A percentile compares a stretch with the other conserved stretches of the same genome.
Evolutionary conservation across 2,329 filamentous ascomycete species (phyloP).

Genomic region (Aspergillus carbonarius): DNA sequence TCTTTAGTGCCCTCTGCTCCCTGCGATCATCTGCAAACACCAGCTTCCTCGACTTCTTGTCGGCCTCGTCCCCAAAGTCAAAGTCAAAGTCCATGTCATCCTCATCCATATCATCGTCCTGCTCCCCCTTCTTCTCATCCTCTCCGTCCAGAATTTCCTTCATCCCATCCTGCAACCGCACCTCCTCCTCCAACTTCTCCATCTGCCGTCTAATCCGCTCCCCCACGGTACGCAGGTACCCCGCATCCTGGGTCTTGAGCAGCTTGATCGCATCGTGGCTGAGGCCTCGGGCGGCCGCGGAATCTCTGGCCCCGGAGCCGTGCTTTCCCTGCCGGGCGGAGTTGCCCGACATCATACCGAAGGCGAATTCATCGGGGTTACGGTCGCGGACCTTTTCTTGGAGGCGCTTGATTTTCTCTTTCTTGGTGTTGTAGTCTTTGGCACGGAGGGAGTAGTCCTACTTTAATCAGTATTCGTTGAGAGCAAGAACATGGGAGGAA

Average conservation of each 20-base stretch:
- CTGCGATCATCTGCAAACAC: constrained; percentile 42
- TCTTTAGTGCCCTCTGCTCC: constrained; percentile 33
- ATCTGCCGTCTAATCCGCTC: constrained; percentile 56
- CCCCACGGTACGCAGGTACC: constrained; percentile 59
- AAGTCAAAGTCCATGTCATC: constrained; percentile 22
- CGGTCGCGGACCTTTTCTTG: constrained; percentile 60
- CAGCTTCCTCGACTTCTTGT: constrained; percentile 32
- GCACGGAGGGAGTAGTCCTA: constrained; percentile 66
- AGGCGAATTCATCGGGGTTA: constrained; percentile 67
- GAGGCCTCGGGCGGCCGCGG: constrained; percentile 44
- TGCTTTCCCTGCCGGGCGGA: constrained; percentile 46
- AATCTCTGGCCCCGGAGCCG: constrained; percentile 40
- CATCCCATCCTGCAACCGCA: constrained; percentile 43
- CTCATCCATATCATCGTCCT: constrained; percentile 23
- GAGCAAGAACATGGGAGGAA: neutral
- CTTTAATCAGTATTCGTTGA: constrained; percentile 9
- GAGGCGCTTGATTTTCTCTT: constrained; percentile 58
- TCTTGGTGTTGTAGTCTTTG: constrained; percentile 63
- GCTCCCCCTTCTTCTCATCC: constrained; percentile 24
- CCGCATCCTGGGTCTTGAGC: constrained; percentile 65
- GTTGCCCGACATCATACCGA: constrained; percentile 60
- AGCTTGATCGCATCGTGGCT: constrained; percentile 60
- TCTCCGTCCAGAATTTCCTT: constrained; percentile 29
- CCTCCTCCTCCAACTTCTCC: constrained; percentile 49
- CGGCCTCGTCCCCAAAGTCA: constrained; percentile 20